Conservation (phyloP, 345 rosid species). For the Pelargonium nanum region DNA sequence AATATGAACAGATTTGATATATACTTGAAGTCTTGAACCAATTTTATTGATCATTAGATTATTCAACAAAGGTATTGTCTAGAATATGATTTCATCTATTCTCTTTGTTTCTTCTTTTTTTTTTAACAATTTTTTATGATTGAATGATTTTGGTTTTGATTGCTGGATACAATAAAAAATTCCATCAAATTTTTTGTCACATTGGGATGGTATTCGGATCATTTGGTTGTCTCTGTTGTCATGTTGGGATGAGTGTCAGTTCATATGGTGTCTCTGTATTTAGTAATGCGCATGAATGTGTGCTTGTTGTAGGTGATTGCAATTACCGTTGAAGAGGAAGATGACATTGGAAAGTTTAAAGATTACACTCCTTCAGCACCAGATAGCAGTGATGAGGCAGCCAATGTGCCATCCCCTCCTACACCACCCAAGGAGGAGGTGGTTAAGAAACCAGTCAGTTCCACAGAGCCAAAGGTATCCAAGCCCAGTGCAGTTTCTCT, state of each 20-base stretch:
- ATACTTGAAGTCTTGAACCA: neutral
- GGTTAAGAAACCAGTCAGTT: conserved; percentile 41
- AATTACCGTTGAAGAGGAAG: conserved; percentile 87
- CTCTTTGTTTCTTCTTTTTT: too few species aligned
- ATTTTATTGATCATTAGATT: too few species aligned
- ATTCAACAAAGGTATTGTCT: neutral
- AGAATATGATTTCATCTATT: neutral
- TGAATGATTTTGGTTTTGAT: neutral
- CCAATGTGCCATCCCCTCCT: conserved; percentile 32
- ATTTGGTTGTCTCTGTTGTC: neutral
- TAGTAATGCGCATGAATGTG: neutral
- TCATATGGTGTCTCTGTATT: neutral
- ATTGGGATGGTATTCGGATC: neutral
- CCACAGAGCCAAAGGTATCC: conserved; percentile 50
- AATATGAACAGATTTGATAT: too few species aligned
- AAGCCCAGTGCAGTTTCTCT: conserved; percentile 38
- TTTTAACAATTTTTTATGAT: too few species aligned
- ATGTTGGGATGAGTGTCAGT: neutral
- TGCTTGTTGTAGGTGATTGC: conserved; percentile 49
- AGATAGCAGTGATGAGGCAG: conserved; percentile 25
- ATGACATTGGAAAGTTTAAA: conserved; percentile 68
- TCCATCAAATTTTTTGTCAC: neutral
- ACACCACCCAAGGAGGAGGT: conserved; percentile 49
- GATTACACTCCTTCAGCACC: conserved; percentile 69
- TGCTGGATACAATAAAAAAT: neutral